Base-by-base conservation (phyloP, 768 basidiomycete genomes). In the Trametes elegans region DNA sequence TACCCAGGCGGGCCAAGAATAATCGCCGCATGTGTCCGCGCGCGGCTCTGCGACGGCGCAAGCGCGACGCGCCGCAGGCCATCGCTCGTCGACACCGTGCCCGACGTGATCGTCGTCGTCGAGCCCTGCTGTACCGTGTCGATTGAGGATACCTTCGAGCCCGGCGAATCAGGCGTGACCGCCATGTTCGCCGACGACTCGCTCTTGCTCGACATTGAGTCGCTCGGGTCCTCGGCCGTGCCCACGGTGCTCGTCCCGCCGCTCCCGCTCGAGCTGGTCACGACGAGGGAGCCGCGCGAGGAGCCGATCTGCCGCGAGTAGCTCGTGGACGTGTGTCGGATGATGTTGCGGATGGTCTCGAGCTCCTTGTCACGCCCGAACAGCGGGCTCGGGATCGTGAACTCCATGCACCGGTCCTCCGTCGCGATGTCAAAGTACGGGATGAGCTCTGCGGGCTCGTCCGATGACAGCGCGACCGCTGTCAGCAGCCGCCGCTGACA, bases 281-380 rank as follows among this genome's bases (percentile, higher is more conserved):
- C 57, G 9, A 73, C 34, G 40, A 75, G 65, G 45, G 73, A 70
- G 28, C 74, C 77, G 59, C 76, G 78, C 7, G 71, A 69, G 1
- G 75, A 62, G 65, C 13, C 79, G 70, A 59, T 77, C 53, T 84
- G 78, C 24, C 77, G 71, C 7, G 85, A 84, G 61, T 85, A 87
- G 57, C 78, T 84, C 16, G 79, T 82, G 4, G 84, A 81, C 46
- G 67, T 65, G 44, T 71, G 67, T n/a, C 67, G 67, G 29, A 72
- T 85, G 53, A 88, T 82, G 67, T 79, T 83, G 42, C 83, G 77
- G 52, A 90, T 84, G 39, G 74, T 70, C 39, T 88, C 86, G 1
- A 88, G 70, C 68, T 88, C 87, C 62, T 79, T 84, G 44, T 88
- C 85, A 41, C 88, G 77, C 7, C 88, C 88, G 64, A 85, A 88